A percentile compares a stretch with the other conserved stretches of the same genome.
Conservation (phyloP, 2,329 filamentous ascomycete genomes). For the Fusarium nematophilum region DNA sequence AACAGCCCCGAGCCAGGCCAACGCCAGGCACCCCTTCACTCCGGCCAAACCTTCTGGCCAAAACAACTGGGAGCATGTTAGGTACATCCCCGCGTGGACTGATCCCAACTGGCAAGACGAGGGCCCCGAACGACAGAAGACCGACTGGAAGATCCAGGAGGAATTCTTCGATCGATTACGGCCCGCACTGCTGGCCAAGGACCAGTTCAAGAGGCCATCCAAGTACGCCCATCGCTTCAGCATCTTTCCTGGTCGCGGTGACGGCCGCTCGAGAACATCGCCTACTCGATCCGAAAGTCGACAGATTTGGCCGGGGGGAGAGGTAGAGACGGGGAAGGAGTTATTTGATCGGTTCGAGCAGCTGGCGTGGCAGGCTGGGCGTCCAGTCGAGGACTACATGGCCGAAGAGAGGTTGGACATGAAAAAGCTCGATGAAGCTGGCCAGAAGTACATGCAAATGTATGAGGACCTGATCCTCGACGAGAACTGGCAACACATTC, state of each 20-base stretch:
- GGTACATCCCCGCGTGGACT: constrained; percentile 44
- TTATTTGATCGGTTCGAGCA: constrained; percentile 35
- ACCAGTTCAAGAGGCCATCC: constrained; percentile 40
- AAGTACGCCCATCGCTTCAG: constrained; percentile 45
- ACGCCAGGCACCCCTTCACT: neutral
- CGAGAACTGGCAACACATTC: constrained; percentile 46
- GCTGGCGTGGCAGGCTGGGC: constrained; percentile 13
- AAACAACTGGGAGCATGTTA: constrained; percentile 14
- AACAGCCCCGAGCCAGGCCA: neutral
- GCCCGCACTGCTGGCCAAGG: constrained; percentile 39
- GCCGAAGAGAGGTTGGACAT: constrained; percentile 16
- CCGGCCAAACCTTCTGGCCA: constrained; percentile 7
- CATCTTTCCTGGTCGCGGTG: constrained; percentile 42
- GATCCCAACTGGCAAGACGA: constrained; percentile 44
- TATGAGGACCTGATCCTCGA: constrained; percentile 43
- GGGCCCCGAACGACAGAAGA: constrained; percentile 4
- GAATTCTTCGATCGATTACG: constrained; percentile 34
- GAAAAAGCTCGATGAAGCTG: constrained; percentile 11
- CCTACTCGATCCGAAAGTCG: constrained; percentile 42
- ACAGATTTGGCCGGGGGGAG: constrained; percentile 1
- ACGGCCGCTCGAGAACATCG: constrained; percentile 47
- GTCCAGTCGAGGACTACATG: constrained; percentile 38
- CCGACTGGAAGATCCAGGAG: constrained; percentile 27
- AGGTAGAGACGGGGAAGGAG: constrained; percentile 33
- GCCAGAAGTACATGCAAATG: constrained; percentile 35